Conservation (phyloP, 768 basidiomycete species). For the Hygrophoropsis aurantiaca region DNA sequence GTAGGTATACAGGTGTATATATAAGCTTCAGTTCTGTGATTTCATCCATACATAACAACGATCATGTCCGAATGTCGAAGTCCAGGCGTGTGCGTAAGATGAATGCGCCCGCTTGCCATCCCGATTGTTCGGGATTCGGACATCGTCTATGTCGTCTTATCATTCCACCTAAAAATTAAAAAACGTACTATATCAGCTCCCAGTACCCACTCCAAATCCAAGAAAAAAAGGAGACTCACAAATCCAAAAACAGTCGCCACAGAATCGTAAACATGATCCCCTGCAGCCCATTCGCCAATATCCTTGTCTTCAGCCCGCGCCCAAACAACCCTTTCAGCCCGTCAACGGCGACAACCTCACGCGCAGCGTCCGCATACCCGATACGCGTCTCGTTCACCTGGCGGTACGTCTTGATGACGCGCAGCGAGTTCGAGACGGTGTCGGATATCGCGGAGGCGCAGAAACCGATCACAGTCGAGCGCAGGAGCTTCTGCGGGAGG, state of each 20-base stretch:
- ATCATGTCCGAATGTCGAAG: too few relatives aligned
- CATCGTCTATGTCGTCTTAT: constrained; percentile 29
- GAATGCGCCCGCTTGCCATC: too few relatives aligned
- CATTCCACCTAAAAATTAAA: constrained; percentile 29
- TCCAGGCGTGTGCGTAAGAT: too few relatives aligned
- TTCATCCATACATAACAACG: too few relatives aligned
- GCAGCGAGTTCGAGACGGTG: constrained; percentile 81
- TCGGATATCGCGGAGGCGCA: constrained; percentile 83
- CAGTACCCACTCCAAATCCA: not conserved
- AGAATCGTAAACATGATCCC: constrained; percentile 88
- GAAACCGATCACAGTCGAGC: constrained; percentile 93
- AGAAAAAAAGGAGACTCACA: constrained; percentile 51
- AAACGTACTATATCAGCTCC: not conserved
- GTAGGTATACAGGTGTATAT: too few relatives aligned
- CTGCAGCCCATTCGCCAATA: constrained; percentile 89
- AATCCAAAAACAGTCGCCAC: constrained; percentile 88
- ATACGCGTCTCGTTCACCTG: constrained; percentile 86
- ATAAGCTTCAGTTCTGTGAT: too few relatives aligned
- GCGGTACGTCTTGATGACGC: constrained; percentile 94
- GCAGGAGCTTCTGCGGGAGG: constrained; percentile 56
- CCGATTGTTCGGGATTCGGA: too few relatives aligned
- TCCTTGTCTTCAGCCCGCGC: constrained; percentile 85
- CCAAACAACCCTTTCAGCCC: constrained; percentile 83
- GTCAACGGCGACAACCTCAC: constrained; percentile 71
- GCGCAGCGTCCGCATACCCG: constrained; percentile 76